Conservation (phyloP, 2,329 filamentous ascomycete genomes). For the Epichloe gansuensis region DNA sequence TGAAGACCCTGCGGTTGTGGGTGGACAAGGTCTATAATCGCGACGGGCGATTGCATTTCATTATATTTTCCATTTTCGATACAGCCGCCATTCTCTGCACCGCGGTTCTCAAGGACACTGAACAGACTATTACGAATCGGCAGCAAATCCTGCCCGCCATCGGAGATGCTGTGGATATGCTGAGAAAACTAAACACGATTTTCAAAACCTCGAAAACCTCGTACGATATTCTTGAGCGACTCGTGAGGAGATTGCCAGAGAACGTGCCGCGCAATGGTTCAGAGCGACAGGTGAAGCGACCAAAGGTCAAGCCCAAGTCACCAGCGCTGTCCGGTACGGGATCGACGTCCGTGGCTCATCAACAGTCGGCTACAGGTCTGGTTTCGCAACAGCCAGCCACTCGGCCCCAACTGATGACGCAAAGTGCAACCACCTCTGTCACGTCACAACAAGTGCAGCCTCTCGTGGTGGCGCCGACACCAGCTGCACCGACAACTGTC, state of each 20-base stretch:
- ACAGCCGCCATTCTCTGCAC: slow-evolving; percentile 36
- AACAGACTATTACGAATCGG: slow-evolving; percentile 24
- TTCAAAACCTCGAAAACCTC: slow-evolving; percentile 23
- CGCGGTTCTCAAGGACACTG: slow-evolving; percentile 33
- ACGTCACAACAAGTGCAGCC: neutral
- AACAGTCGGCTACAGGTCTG: neutral
- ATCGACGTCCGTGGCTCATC: neutral
- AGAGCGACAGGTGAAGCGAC: slow-evolving; percentile 5
- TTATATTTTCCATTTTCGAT: slow-evolving; percentile 38
- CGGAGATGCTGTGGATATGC: slow-evolving; percentile 18
- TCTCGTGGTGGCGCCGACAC: neutral
- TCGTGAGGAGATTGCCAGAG: slow-evolving; percentile 17
- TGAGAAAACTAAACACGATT: slow-evolving; percentile 18
- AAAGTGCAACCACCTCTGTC: neutral
- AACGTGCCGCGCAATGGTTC: neutral
- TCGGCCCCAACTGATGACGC: neutral
- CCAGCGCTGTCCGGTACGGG: neutral
- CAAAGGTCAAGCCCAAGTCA: neutral
- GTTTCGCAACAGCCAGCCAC: neutral
- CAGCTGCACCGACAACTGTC: neutral
- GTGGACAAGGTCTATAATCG: slow-evolving; percentile 30
- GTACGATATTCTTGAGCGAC: slow-evolving; percentile 19
- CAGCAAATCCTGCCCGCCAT: slow-evolving; percentile 27
- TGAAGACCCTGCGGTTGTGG: slow-evolving; percentile 26
- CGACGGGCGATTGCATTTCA: slow-evolving; percentile 36